Base-by-base conservation (phyloP, 495 filamentous ascomycete genomes). In the Glutinoglossum americanum region DNA sequence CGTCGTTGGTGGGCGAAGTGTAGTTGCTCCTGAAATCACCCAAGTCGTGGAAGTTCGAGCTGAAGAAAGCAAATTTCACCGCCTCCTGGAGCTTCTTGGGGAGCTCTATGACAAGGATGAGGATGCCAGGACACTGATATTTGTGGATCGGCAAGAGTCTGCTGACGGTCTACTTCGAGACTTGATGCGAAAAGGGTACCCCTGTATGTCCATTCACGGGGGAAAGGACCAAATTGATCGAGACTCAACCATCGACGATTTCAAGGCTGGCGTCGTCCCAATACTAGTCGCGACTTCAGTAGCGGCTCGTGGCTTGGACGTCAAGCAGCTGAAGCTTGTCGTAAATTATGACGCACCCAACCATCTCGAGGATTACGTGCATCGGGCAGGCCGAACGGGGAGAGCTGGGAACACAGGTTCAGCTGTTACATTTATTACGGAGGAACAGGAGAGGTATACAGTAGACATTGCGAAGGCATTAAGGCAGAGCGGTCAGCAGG, bases 311-410 rank as follows among this genome's bases (percentile, higher is more conserved):
- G 93, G 93, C 17, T 70, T 99, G 27, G 93, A 99, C 66, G 90
- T 99, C 41, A 95, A 96, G 68, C 88, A 97, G 68, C 73, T 99
- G 27, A 94, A 94, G 68, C 73, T 97, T 19, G 93, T 99, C 23
- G 81, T 99, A 64, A 99, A 99, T 63, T 99, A 89, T 65, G 93
- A 99, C 67, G 84, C 85, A 3, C 93, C 93, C 3, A 95, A 94
- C 65, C 93, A 99, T 70, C 72, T 94, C 33, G 93, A 99, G 70
- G 93, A 99, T 65, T 99, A 99, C 64, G 90, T 99, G 10, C 93
- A 99, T 67, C 85, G 93, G 62, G 87, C 85, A 56, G 93, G 93
- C 54, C 81, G 93, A 59, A 99, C 93, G 9, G 93, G 93, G 6
- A 81, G 93, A 68, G 93, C 93, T 28, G 93, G 93, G 28, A 93